Evolutionary conservation across 768 basidiomycete species (phyloP), one percentile per base, ranked within the genome.

Genomic region (Scleroderma bovista): DNA sequence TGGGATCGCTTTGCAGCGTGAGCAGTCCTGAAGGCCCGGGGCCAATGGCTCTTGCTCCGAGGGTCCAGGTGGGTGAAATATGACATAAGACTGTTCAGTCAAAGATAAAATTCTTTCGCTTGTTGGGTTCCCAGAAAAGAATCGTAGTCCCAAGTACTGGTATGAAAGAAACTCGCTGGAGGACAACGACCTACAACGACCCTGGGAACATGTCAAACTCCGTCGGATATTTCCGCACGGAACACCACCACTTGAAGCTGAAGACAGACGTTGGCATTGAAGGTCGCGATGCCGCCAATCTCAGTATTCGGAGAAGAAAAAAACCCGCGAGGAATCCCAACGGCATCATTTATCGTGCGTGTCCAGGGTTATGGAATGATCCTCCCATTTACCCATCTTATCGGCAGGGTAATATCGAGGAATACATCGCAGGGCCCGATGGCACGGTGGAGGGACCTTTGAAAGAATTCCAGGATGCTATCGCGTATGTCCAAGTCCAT

Each of bases 251-350:
- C 22, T 24, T 24, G 15, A 3, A 1, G 22, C 40, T 10, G 40
- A 42, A 20, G 16, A n/a, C 24, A 16, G 7, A 24, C 41, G 15
- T 24, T 22, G 23, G 11, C 7, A 7, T 3, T 3, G 16, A 33
- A 16, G 2, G 22, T 51, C 23, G 31, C 16, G 43, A 67, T 63
- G 65, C 49, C 60, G n/a, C 51, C 65, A 22, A 46, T 52, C 19
- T 62, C 62, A 48, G 51, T 62, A 64, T 71, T 64, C 53, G 59
- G 58, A 36, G 67, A 60, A 32, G 74, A 81, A 67, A 83, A 82
- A 61, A 98, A 94, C 56, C 85, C 93, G 0, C 75, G 95, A 46
- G 95, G 95, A 5, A 98, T 98, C 46, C 95, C 95, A 20, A 86
- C 87, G 68, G 94, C 95, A 3, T 90, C 91, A 0, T 99, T 99